Evolutionary conservation across 208 protist genomes (phyloP).

Genomic region (Leishmania braziliensis): DNA sequence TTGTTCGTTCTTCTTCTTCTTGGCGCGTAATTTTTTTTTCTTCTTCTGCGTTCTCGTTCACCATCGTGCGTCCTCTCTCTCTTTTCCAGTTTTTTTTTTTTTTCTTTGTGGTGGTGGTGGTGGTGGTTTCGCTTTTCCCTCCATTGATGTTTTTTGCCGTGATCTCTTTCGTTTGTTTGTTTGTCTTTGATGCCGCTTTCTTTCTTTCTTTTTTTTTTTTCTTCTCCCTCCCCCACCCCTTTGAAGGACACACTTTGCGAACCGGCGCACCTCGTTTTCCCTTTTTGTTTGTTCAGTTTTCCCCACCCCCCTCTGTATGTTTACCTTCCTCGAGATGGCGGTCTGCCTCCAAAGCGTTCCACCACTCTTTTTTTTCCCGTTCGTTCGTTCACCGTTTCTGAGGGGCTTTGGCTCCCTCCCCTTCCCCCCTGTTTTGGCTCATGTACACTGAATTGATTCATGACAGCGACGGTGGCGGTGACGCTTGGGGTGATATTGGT

Average conservation of each 20-base stretch:
- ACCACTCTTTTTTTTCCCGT: background rate
- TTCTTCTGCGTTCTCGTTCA: background rate
- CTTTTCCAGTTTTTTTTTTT: background rate
- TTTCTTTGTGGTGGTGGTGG: background rate
- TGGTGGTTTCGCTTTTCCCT: background rate
- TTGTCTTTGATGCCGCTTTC: background rate
- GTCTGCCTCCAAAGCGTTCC: background rate
- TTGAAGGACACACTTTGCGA: background rate
- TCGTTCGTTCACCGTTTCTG: conserved; percentile 5
- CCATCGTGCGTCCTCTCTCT: background rate
- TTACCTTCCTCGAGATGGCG: background rate
- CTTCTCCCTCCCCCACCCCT: background rate
- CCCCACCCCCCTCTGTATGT: background rate
- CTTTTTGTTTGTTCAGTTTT: too few relatives aligned
- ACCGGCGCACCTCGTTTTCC: background rate
- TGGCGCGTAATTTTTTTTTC: background rate
- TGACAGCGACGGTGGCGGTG: background rate
- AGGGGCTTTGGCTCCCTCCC: background rate
- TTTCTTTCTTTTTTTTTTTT: too few relatives aligned
- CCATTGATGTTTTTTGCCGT: background rate
- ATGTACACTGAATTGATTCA: background rate
- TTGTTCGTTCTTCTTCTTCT: background rate
- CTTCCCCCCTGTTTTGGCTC: background rate
- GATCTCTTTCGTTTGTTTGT: background rate
- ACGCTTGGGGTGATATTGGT: background rate